phyloP scores from a whole-genome alignment of 441 rosid species.

The Kokia cookei region DNA sequence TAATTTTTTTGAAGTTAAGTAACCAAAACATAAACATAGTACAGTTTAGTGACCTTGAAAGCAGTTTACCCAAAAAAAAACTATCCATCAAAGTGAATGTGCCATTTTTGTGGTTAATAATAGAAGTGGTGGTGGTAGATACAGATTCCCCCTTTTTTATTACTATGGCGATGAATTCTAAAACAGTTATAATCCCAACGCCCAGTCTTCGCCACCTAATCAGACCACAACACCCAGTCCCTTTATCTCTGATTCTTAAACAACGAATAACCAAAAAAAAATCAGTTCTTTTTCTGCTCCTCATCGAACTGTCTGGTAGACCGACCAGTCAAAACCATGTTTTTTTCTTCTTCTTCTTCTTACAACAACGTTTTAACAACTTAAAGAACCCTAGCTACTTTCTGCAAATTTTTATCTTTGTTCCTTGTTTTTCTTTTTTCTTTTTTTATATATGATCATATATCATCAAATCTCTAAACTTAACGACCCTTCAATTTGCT shows the following conservation, averaged over 20 bases:
- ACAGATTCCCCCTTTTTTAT: background rate
- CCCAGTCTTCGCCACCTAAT: conserved; percentile 14
- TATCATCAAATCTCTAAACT: background rate
- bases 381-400: background rate
- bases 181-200: background rate
- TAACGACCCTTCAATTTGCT: conserved; percentile 1
- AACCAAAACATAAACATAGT: no score
- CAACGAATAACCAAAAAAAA: background rate
- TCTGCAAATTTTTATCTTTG: background rate
- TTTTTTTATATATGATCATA: background rate
- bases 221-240: background rate
- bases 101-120: no score
- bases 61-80: no score
- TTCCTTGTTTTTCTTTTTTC: background rate
- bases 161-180: background rate
- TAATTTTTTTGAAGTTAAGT: no score
- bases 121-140: no score
- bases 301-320: conserved; percentile 31
- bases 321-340: conserved; percentile 33
- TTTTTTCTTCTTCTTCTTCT: background rate
- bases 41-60: no score
- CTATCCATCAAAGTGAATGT: no score
- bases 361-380: background rate
- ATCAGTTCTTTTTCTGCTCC: no score
- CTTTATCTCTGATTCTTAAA: background rate